Evolutionary conservation across 805 yeast genomes (phyloP), one percentile per base, ranked within the genome.

Genomic region (Pichia exigua): DNA sequence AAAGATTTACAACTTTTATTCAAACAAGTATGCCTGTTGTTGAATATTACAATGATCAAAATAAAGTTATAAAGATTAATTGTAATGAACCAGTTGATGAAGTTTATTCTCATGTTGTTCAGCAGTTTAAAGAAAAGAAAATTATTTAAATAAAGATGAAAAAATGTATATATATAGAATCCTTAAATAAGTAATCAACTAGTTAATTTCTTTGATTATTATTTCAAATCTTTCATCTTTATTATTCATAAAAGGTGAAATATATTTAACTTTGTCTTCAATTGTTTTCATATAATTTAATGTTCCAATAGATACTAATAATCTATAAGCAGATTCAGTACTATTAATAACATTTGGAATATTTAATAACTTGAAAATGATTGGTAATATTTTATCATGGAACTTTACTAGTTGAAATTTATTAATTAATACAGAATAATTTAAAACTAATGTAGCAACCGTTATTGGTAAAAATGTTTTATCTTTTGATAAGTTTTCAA

Each of bases 21-120:
- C 95, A 89, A 45, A 90, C 97, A 4, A 83, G 92, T 58, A 85
- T 85, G 87, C 99, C 99, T 4, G 98, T 94, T 17, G 88, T 94
- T 44, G 86, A 91, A 50, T 81, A 87, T 66, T 92, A 77, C 60
- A 89, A 81, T 43, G 75, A 79, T 59, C 85, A 82, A 59, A 79
- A 74, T 51, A 85, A 81, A 63, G 97, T 92, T 20, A 84, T 89
- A 46, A 83, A 79, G 63, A 81, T 92, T 41, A 73, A 75, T 52
- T 92, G 98, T 67, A 83, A 90, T 63, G 81, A 83, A 60, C 73
- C 92, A 2, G 92, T 87, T 32, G 95, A 90, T 43, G 74, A 73
- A 45, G 98, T 91, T 28, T 88, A 86, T 61, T 64, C 58, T 11
- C 73, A 82, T 52, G 96, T 92, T 43, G 77, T 82, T 64, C 69